Conservation (phyloP, 805 yeast species). For the Schwanniomyces yamadae region DNA sequence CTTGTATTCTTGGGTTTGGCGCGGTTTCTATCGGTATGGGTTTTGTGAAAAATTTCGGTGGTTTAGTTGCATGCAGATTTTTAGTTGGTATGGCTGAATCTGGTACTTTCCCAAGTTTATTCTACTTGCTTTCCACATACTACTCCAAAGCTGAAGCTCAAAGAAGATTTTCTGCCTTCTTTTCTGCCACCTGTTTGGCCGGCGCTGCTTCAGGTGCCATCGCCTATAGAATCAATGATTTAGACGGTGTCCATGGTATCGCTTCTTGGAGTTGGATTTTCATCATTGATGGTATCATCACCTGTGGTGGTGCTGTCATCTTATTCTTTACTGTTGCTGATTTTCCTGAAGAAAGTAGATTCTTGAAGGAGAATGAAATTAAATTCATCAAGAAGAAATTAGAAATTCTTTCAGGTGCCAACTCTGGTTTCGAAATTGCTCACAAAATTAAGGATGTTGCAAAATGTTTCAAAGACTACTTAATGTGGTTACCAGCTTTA, state of each 20-base stretch:
- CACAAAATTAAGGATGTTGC: conserved; percentile 46
- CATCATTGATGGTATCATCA: conserved; percentile 46
- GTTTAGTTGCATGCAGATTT: conserved; percentile 60
- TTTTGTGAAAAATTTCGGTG: conserved; percentile 56
- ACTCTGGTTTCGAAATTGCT: conserved; percentile 50
- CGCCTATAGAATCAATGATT: conserved; percentile 60
- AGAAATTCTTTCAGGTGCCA: conserved; percentile 41
- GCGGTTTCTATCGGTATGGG: conserved; percentile 66
- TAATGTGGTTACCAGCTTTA: conserved; percentile 56
- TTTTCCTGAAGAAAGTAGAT: conserved; percentile 69
- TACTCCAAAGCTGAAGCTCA: conserved; percentile 66
- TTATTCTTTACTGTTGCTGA: conserved; percentile 57
- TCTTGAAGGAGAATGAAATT: conserved; percentile 48
- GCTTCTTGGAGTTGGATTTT: conserved; percentile 53
- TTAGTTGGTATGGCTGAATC: conserved; percentile 68
- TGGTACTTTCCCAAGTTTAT: conserved; percentile 74
- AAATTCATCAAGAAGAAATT: conserved; percentile 58
- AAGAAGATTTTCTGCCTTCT: conserved; percentile 66
- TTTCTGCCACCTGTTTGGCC: conserved; percentile 69
- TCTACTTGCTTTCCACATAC: conserved; percentile 65
- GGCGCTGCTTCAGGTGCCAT: conserved; percentile 80
- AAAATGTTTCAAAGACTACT: conserved; percentile 57
- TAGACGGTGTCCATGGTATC: conserved; percentile 45
- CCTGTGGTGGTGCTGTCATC: conserved; percentile 34
- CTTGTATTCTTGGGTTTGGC: conserved; percentile 63